These are phyloP conservation scores for Isabelozyma rhagii DNA, from an alignment of 805 yeast genomes.

Conservation along the genomic window DNA sequence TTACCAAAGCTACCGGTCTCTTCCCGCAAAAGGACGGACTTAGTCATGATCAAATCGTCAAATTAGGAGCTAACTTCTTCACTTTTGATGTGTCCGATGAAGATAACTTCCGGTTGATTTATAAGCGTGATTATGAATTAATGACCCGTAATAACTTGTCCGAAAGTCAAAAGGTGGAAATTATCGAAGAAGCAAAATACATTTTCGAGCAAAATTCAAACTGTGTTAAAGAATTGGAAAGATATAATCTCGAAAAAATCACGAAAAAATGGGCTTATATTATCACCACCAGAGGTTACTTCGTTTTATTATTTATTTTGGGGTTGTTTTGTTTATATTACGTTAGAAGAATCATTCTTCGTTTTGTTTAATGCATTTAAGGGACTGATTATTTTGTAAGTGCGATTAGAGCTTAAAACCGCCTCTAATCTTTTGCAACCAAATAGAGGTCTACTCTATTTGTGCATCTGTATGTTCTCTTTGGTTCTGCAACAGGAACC, in stretches of 20 bases:
- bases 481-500: too few species aligned
- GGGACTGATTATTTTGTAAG: constrained; percentile 1
- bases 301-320: constrained; percentile 32
- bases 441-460: too few species aligned
- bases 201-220: constrained; percentile 61
- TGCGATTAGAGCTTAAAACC: background rate
- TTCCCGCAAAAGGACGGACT: constrained; percentile 73
- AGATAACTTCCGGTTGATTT: constrained; percentile 57
- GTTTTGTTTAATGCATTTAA: constrained; percentile 6
- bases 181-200: constrained; percentile 64
- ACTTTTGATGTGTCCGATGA: constrained; percentile 68
- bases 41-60: constrained; percentile 58
- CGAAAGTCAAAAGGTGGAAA: constrained; percentile 66
- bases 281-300: constrained; percentile 50
- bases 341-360: constrained; percentile 27
- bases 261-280: constrained; percentile 54
- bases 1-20: constrained; percentile 63
- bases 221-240: constrained; percentile 65
- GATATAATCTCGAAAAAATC: constrained; percentile 57
- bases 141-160: constrained; percentile 68
- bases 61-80: constrained; percentile 67
- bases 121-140: constrained; percentile 75
- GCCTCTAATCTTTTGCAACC: too few species aligned
- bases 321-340: constrained; percentile 29
- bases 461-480: too few species aligned